Evolutionary conservation across 176 grass and related monocot genomes (phyloP).

Genomic region (Sorghum bicolor): DNA sequence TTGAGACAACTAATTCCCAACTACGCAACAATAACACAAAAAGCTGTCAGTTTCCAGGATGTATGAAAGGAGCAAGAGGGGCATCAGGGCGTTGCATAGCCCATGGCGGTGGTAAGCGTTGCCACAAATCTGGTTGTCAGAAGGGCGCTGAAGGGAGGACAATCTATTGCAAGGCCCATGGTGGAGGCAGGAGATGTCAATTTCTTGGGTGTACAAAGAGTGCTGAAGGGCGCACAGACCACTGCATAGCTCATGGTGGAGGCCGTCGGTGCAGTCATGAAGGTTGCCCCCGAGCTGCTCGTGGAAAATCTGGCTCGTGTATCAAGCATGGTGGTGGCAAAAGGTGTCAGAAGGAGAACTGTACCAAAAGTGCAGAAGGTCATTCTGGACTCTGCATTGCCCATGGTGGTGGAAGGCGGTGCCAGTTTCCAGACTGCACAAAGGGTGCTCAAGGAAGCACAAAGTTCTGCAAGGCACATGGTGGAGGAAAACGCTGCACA

Average conservation of each 20-base stretch:
- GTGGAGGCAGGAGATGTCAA: conserved; percentile 75
- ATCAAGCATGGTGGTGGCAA: conserved; percentile 95
- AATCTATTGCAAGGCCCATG: conserved; percentile 96
- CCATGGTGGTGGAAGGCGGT: conserved; percentile 85
- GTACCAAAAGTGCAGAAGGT: conserved; percentile 89
- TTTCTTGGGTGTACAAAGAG: conserved; percentile 89
- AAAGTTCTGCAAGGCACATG: conserved; percentile 86
- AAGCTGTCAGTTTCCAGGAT: conserved; percentile 77
- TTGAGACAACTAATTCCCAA: conserved; percentile 37
- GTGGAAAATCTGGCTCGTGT: conserved; percentile 90
- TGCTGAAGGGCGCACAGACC: conserved; percentile 83
- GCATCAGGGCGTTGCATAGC: conserved; percentile 87
- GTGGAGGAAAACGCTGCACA: conserved; percentile 95
- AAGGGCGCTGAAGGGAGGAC: conserved; percentile 95
- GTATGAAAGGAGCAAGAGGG: conserved; percentile 86
- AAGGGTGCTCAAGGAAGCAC: conserved; percentile 95
- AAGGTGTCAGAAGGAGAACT: conserved; percentile 78
- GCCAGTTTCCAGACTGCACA: conserved; percentile 69
- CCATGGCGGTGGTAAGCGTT: conserved; percentile 85
- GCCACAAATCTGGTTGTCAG: conserved; percentile 75
- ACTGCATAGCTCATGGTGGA: conserved; percentile 94
- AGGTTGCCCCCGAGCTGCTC: conserved; percentile 70
- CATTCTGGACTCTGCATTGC: conserved; percentile 91
- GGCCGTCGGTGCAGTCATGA: conserved; percentile 72
- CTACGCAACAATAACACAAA: conserved; percentile 39